Percentiles rank a stretch among this genome's conserved stretches.
phyloP scores from a whole-genome alignment of 106 monocot species.

The Gastrodia elata region DNA sequence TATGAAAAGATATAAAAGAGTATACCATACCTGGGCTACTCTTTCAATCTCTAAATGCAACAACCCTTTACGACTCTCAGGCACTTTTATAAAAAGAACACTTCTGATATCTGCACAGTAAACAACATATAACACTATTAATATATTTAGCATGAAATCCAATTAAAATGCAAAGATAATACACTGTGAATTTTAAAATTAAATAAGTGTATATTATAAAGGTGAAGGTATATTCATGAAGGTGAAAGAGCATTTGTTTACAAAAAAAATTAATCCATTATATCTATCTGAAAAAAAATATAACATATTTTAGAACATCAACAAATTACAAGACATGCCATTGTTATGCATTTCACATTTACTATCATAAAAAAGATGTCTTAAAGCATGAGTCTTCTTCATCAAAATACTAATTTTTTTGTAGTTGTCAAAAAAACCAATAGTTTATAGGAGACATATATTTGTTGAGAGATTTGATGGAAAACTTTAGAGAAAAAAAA shows the following conservation, averaged over 20 bases:
- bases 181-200: not conserved
- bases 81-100: constrained; percentile 75
- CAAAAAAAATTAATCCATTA: not conserved
- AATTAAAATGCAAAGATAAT: not conserved
- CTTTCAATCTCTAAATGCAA: constrained; percentile 76
- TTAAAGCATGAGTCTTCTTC: not conserved
- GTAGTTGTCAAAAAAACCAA: no score
- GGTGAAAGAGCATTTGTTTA: not conserved
- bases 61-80: constrained; percentile 73
- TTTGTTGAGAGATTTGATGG: no score
- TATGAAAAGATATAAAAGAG: constrained; percentile 1
- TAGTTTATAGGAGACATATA: no score
- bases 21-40: constrained; percentile 73
- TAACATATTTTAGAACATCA: not conserved
- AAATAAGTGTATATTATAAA: not conserved
- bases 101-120: constrained; percentile 52
- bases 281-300: not conserved
- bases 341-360: not conserved
- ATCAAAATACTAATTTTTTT: no score
- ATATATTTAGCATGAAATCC: not conserved
- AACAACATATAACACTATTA: not conserved
- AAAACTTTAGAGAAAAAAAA: no score
- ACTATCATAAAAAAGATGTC: not conserved
- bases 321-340: not conserved
- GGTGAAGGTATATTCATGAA: not conserved